A percentile compares a stretch with the other conserved stretches of the same genome.
Conservation (phyloP, 768 basidiomycete species). For the Asterophora parasitica region DNA sequence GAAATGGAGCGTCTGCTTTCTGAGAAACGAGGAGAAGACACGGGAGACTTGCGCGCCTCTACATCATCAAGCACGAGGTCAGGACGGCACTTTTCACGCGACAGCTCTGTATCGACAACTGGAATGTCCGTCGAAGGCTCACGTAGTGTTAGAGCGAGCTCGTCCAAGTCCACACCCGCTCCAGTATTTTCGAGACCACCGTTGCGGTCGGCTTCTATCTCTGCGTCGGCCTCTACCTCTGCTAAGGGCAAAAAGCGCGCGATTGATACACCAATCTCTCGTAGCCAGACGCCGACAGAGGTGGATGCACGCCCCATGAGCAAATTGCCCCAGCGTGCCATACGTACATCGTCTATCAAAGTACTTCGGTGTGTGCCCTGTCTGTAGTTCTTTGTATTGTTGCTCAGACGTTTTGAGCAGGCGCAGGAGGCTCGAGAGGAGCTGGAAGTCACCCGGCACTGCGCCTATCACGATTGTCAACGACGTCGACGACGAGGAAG, state of each 20-base stretch:
- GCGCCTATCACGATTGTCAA: conserved; percentile 33
- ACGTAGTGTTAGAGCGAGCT: not conserved
- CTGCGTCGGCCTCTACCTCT: not conserved
- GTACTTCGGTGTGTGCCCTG: not conserved
- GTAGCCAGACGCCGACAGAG: not conserved
- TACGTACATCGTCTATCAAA: not conserved
- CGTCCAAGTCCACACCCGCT: not conserved
- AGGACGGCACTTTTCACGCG: not conserved
- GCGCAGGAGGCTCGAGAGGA: no score
- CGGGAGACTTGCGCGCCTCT: not conserved
- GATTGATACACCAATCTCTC: not conserved
- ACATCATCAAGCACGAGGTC: not conserved
- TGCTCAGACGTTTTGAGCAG: conserved; percentile 7
- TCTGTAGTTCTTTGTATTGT: not conserved
- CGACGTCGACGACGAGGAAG: conserved; percentile 37
- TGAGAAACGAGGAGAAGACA: not conserved
- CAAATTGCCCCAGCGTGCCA: conserved; percentile 2
- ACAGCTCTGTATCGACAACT: not conserved
- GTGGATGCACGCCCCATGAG: not conserved
- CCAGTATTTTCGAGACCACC: no score
- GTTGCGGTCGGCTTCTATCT: no score
- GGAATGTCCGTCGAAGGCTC: not conserved
- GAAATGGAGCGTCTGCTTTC: conserved; percentile 10
- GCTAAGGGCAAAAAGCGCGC: conserved; percentile 2
- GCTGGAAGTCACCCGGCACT: no score